Evolutionary conservation across 2,329 filamentous ascomycete species (phyloP).

Genomic region (Fusarium kyushuense): DNA sequence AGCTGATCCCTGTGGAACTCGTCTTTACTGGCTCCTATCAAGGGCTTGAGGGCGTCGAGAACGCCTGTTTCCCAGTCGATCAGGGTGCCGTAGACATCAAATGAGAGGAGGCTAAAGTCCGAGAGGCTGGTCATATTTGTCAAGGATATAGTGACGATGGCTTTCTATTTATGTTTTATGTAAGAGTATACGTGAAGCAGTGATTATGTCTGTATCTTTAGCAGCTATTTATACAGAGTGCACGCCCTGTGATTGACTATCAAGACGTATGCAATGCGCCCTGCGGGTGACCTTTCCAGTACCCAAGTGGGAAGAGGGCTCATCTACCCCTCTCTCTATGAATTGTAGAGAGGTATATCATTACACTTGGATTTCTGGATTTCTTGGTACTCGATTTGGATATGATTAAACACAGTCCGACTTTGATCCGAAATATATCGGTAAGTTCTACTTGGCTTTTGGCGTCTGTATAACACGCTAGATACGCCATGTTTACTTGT

Average conservation of each 20-base stretch:
- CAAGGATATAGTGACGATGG: neutral
- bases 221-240: constrained; percentile 8
- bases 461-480: neutral
- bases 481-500: neutral
- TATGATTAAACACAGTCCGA: neutral
- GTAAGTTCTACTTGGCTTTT: neutral
- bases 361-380: neutral
- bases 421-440: neutral
- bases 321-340: neutral
- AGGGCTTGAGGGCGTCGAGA: constrained; percentile 63
- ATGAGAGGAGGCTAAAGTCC: constrained; percentile 65
- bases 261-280: neutral
- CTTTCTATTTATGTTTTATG: neutral
- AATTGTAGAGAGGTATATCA: neutral
- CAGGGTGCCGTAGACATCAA: constrained; percentile 85
- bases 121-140: constrained; percentile 39
- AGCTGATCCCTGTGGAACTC: constrained; percentile 54
- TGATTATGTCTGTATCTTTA: neutral
- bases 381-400: neutral
- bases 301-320: neutral
- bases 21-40: constrained; percentile 54
- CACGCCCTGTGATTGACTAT: neutral
- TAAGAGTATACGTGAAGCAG: neutral
- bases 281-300: neutral
- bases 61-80: constrained; percentile 83